Conservation (phyloP, 2,329 filamentous ascomycete genomes). For the Xylariomycetidae sp. region DNA sequence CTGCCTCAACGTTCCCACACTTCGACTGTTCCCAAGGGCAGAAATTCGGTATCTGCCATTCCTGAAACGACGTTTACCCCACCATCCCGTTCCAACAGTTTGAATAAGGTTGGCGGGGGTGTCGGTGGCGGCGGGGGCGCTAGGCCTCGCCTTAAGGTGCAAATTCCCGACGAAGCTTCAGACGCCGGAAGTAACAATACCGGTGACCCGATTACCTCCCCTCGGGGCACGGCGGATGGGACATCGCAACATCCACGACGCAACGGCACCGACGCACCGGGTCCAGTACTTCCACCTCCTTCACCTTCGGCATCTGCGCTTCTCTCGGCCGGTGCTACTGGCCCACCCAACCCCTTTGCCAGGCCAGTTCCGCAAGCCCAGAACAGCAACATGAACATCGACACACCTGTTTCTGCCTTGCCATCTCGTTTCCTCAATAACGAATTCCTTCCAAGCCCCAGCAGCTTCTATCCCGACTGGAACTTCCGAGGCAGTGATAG, state of each 20-base stretch:
- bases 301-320: conserved; percentile 83
- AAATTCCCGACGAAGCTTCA: conserved; percentile 88
- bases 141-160: conserved; percentile 80
- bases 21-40: conserved; percentile 42
- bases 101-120: conserved; percentile 52
- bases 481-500: conserved; percentile 64
- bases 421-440: conserved; percentile 87
- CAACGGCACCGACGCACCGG: conserved; percentile 47
- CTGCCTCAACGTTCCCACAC: conserved; percentile 45
- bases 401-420: conserved; percentile 89
- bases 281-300: conserved; percentile 82
- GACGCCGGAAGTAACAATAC: conserved; percentile 64
- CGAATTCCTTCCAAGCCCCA: conserved; percentile 83
- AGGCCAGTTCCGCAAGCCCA: conserved; percentile 71
- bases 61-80: conserved; percentile 61
- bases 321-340: conserved; percentile 83
- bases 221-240: conserved; percentile 52
- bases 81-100: conserved; percentile 72
- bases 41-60: conserved; percentile 54
- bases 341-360: conserved; percentile 93
- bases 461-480: conserved; percentile 90
- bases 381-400: conserved; percentile 48
- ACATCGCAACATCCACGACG: conserved; percentile 50
- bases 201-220: conserved; percentile 58
- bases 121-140: too few species aligned